Percentiles rank a stretch among this genome's conserved stretches.
Evolutionary conservation across 345 rosid genomes (phyloP).

Genomic region (Cardamine occulta): DNA sequence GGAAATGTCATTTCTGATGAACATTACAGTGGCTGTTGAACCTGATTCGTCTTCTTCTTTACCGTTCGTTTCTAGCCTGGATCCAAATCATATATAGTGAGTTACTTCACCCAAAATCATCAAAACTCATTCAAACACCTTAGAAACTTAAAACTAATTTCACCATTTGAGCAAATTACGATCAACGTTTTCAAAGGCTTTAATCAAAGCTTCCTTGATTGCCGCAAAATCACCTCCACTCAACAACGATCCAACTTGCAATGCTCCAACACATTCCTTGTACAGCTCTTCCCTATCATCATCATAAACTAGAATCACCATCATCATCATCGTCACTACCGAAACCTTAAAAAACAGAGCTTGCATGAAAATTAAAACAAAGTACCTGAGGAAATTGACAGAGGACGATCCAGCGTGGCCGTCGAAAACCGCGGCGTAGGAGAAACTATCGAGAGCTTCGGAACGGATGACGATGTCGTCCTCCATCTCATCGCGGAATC

Average conservation of each 20-base stretch:
- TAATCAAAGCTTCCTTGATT: conserved; percentile 54
- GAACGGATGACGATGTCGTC: conserved; percentile 70
- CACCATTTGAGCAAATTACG: conserved; percentile 67
- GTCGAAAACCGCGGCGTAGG: conserved; percentile 87
- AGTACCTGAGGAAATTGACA: conserved; percentile 73
- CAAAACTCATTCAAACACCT: conserved; percentile 19
- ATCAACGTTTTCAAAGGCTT: conserved; percentile 77
- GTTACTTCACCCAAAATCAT: conserved; percentile 16
- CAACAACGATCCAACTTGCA: conserved; percentile 75
- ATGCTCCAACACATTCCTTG: conserved; percentile 73
- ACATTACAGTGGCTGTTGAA: conserved; percentile 80
- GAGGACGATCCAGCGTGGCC: conserved; percentile 88
- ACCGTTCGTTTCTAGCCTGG: conserved; percentile 63
- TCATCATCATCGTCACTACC: conserved; percentile 12
- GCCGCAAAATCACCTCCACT: conserved; percentile 58
- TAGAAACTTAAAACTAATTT: conserved; percentile 10
- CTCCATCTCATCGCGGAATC: conserved; percentile 92
- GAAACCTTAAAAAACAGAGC: background rate
- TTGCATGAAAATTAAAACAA: conserved; percentile 19
- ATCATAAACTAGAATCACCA: conserved; percentile 16
- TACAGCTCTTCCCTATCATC: conserved; percentile 78
- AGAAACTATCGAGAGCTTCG: conserved; percentile 77
- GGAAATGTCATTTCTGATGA: conserved; percentile 59
- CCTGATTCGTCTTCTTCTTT: conserved; percentile 82
- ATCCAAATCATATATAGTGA: background rate